Conservation (phyloP, 2,329 filamentous ascomycete genomes). For the Simplicillium aogashimaense region DNA sequence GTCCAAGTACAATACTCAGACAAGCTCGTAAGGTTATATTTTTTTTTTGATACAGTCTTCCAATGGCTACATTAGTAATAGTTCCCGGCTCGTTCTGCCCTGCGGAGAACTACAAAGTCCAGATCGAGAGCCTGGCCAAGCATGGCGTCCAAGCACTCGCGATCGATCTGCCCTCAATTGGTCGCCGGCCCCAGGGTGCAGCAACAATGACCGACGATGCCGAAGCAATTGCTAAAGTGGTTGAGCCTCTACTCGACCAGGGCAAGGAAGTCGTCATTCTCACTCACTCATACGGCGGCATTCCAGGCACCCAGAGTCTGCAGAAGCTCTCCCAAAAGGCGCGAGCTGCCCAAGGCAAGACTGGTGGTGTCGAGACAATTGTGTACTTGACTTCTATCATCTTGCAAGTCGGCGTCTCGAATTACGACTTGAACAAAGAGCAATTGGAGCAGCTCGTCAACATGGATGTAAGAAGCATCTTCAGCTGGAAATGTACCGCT, state of each 20-base stretch:
- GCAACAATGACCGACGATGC: slow-evolving; percentile 20
- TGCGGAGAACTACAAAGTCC: neutral
- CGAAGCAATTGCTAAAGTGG: slow-evolving; percentile 13
- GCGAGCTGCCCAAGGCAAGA: slow-evolving; percentile 15
- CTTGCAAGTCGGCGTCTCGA: slow-evolving; percentile 10
- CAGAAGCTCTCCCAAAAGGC: slow-evolving; percentile 18
- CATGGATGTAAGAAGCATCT: too few relatives aligned
- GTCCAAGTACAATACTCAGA: too few relatives aligned
- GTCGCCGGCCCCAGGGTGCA: neutral
- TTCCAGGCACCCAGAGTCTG: slow-evolving; percentile 20
- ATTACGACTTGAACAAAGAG: neutral
- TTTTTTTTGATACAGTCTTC: too few relatives aligned
- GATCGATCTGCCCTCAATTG: neutral
- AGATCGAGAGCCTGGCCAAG: neutral
- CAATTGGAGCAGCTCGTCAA: too few relatives aligned
- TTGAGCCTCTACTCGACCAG: slow-evolving; percentile 20
- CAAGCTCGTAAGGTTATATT: too few relatives aligned
- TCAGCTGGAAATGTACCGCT: too few relatives aligned
- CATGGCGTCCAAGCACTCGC: neutral
- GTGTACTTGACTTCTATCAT: slow-evolving; percentile 19
- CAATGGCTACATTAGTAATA: neutral
- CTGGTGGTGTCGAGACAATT: slow-evolving; percentile 20
- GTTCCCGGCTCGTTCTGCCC: neutral
- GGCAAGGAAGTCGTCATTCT: slow-evolving; percentile 26
- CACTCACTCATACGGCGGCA: slow-evolving; percentile 28